Percentiles rank a stretch among this genome's conserved stretches.
Evolutionary conservation across 2,329 filamentous ascomycete species (phyloP).

Genomic region (Fusarium chaquense): DNA sequence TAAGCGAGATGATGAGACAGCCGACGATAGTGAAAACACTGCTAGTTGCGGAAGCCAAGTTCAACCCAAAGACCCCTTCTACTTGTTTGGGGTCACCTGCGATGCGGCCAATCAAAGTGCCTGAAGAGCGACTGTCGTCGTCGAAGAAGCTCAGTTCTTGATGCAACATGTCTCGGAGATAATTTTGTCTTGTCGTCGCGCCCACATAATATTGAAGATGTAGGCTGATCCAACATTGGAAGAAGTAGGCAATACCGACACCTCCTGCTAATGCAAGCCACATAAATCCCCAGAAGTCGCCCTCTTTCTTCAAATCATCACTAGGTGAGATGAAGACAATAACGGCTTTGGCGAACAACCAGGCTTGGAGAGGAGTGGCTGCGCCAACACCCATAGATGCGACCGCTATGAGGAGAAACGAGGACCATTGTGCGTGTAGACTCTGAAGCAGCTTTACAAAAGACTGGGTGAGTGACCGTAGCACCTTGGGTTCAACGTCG

Average conservation of each 20-base stretch:
- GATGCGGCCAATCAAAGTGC: constrained; percentile 44
- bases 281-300: constrained; percentile 49
- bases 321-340: constrained; percentile 40
- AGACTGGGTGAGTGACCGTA: not conserved
- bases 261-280: constrained; percentile 47
- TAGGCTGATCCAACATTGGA: constrained; percentile 33
- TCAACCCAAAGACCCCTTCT: constrained; percentile 49
- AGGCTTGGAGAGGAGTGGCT: constrained; percentile 45
- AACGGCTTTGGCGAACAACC: constrained; percentile 47
- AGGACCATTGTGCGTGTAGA: constrained; percentile 39
- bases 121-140: constrained; percentile 46
- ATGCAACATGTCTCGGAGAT: constrained; percentile 46
- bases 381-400: constrained; percentile 41
- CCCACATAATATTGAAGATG: constrained; percentile 27
- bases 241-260: constrained; percentile 46
- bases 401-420: constrained; percentile 40
- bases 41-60: constrained; percentile 46
- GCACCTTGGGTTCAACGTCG: not conserved
- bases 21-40: constrained; percentile 48
- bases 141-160: constrained; percentile 49
- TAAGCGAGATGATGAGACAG: constrained; percentile 46
- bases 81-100: constrained; percentile 48
- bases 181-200: constrained; percentile 42
- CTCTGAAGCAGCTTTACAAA: constrained; percentile 34
- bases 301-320: constrained; percentile 46